Evolutionary conservation across 2,329 filamentous ascomycete genomes (phyloP).

Genomic region (Claviceps sp.): DNA sequence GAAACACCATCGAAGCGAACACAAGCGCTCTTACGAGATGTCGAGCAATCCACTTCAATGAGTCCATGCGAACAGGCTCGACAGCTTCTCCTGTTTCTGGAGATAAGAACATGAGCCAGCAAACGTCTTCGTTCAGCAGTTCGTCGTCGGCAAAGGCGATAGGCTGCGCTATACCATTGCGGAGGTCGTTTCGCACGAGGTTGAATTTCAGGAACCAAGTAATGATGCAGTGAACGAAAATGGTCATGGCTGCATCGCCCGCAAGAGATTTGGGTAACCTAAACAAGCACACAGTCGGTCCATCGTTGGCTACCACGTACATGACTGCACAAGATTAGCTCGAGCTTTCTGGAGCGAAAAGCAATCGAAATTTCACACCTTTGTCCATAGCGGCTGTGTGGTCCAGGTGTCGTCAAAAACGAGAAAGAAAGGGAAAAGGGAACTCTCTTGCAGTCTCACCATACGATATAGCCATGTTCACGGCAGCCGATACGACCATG

Average conservation of each 20-base stretch:
- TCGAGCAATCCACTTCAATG: slow-evolving; percentile 12
- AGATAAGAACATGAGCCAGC: slow-evolving; percentile 31
- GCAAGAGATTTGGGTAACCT: background rate
- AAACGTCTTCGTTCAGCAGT: slow-evolving; percentile 18
- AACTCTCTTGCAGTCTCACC: background rate
- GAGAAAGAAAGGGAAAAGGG: background rate
- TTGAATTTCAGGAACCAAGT: slow-evolving; percentile 37
- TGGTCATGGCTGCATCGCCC: slow-evolving; percentile 28
- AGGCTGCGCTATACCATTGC: slow-evolving; percentile 29
- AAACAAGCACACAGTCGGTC: background rate
- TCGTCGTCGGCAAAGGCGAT: slow-evolving; percentile 28
- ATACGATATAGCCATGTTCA: background rate
- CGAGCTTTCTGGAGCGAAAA: background rate
- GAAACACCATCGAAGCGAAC: slow-evolving; percentile 22
- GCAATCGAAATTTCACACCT: no score
- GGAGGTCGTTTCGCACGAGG: slow-evolving; percentile 34
- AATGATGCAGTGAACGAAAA: slow-evolving; percentile 34
- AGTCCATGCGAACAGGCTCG: background rate
- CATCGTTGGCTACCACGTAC: background rate
- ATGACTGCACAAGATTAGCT: slow-evolving; percentile 1
- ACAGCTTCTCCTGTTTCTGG: background rate
- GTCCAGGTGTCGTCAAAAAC: background rate
- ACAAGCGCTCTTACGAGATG: slow-evolving; percentile 15
- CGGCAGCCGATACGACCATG: background rate
- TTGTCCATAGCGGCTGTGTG: no score